Evolutionary conservation across 1,284 basidiomycete species (phyloP).

Genomic region (Puccinia brachypodii): DNA sequence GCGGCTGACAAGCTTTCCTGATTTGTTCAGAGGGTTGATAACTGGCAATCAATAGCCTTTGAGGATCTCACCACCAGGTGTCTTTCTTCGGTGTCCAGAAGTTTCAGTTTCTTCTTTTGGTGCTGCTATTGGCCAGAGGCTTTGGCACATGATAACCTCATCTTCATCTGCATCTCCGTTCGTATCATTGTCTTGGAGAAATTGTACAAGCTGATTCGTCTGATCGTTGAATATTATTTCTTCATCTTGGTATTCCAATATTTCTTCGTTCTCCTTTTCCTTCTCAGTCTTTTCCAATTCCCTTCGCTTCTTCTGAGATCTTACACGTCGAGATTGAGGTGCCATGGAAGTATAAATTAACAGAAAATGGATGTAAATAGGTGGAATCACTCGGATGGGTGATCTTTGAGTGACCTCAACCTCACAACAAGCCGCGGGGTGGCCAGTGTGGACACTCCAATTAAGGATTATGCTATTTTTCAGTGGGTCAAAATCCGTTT

Average conservation of each 20-base stretch:
- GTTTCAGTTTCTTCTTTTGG: neutral
- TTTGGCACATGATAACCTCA: neutral
- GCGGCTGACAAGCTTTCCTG: neutral
- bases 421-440: too few species aligned
- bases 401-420: too few species aligned
- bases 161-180: neutral
- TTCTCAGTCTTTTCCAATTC: neutral
- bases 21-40: neutral
- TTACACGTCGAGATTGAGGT: neutral
- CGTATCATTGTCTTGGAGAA: neutral
- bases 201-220: neutral
- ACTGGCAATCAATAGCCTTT: neutral
- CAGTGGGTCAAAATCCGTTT: too few species aligned
- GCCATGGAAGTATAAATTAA: too few species aligned
- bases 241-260: neutral
- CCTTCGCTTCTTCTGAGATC: neutral
- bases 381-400: too few species aligned
- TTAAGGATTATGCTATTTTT: too few species aligned
- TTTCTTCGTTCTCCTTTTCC: neutral
- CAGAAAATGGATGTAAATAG: too few species aligned
- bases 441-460: too few species aligned
- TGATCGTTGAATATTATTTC: neutral
- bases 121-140: neutral
- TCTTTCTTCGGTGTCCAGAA: neutral
- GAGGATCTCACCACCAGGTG: neutral